A percentile compares a stretch with the other conserved stretches of the same genome.
Conservation (phyloP, 306 rosid genomes). For the Leucaena leucocephala region DNA sequence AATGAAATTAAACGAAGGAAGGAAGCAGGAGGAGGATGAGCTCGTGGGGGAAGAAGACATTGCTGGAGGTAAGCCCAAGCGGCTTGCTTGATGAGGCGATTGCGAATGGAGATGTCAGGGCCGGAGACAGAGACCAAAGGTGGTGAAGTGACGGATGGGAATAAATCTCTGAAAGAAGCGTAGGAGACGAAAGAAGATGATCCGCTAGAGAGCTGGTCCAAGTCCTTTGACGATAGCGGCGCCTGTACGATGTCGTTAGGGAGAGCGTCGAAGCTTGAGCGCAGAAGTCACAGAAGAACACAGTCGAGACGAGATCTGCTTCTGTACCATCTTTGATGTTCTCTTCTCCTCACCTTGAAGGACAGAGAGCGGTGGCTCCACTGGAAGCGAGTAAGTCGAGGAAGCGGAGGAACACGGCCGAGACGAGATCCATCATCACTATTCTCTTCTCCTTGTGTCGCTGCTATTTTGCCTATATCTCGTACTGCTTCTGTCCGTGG, state of each 20-base stretch:
- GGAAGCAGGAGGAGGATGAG: slow-evolving; percentile 28
- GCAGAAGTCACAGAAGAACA: slow-evolving; percentile 20
- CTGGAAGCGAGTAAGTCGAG: too few relatives aligned
- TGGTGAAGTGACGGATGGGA: slow-evolving; percentile 41
- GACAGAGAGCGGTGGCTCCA: too few relatives aligned
- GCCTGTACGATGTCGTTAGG: neutral
- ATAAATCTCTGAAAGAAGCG: slow-evolving; percentile 66
- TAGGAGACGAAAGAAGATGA: slow-evolving; percentile 43
- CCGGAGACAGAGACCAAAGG: slow-evolving; percentile 32
- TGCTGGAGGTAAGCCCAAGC: slow-evolving; percentile 48
- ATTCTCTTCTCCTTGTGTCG: too few relatives aligned
- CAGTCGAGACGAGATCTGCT: too few relatives aligned
- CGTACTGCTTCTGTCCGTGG: too few relatives aligned
- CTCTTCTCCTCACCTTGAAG: too few relatives aligned
- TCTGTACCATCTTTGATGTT: too few relatives aligned
- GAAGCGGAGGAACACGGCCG: too few relatives aligned
- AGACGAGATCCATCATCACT: too few relatives aligned
- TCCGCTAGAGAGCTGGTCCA: slow-evolving; percentile 38
- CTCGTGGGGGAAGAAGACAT: too few relatives aligned
- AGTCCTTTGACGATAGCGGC: slow-evolving; percentile 26
- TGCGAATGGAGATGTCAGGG: slow-evolving; percentile 58
- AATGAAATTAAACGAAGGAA: slow-evolving; percentile 17
- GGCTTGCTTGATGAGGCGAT: slow-evolving; percentile 83
- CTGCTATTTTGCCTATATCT: too few relatives aligned
- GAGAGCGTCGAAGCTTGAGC: slow-evolving; percentile 37